phyloP scores from a whole-genome alignment of 1,284 basidiomycete genomes.

The Golubevia pallescens region DNA sequence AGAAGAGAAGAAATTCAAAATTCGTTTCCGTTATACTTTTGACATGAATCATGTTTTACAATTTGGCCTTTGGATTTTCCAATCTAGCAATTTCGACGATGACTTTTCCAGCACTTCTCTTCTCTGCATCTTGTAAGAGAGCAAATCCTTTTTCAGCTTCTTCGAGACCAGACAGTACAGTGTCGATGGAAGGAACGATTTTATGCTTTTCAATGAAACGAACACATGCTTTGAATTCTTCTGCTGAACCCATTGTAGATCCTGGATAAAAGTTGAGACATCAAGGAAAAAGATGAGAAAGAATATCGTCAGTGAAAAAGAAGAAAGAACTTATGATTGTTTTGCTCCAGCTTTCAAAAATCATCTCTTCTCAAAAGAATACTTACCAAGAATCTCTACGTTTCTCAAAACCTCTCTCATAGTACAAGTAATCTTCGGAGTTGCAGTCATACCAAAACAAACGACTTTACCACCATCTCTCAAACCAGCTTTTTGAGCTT shows the following conservation, averaged over 20 bases:
- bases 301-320: background rate
- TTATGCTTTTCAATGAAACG: constrained; percentile 46
- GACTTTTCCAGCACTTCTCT: constrained; percentile 53
- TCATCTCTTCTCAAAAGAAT: background rate
- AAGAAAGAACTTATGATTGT: background rate
- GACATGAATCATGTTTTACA: constrained; percentile 8
- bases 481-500: constrained; percentile 39
- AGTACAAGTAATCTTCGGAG: constrained; percentile 41
- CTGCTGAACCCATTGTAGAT: constrained; percentile 46
- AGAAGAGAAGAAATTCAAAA: background rate
- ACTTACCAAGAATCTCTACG: constrained; percentile 46
- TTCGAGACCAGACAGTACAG: constrained; percentile 42
- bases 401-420: constrained; percentile 59
- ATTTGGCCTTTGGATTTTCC: constrained; percentile 16
- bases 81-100: constrained; percentile 22
- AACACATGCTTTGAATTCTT: constrained; percentile 42
- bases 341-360: background rate
- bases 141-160: constrained; percentile 36
- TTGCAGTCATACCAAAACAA: constrained; percentile 58
- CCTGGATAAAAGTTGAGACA: constrained; percentile 12
- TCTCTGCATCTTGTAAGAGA: constrained; percentile 43
- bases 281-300: background rate
- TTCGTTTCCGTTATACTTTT: background rate
- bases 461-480: constrained; percentile 43
- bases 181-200: constrained; percentile 51